Evolutionary conservation across 2,329 filamentous ascomycete genomes (phyloP), one percentile per base, ranked within the genome.

Genomic region (Fusarium camptoceras): DNA sequence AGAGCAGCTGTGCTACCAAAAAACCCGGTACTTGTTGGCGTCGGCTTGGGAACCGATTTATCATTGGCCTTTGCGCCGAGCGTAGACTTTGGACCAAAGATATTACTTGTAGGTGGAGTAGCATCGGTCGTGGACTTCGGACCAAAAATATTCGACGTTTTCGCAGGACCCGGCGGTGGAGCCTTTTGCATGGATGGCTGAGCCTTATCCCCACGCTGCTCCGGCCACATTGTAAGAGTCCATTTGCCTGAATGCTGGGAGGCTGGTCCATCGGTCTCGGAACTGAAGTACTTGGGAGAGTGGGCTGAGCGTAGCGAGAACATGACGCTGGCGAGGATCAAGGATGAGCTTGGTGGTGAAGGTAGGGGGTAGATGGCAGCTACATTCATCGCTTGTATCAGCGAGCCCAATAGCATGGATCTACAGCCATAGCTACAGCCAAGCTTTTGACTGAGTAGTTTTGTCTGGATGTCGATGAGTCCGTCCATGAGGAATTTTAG

Each of bases 1-100:
- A 1, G 0, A 18, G 31, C 1, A 18, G 31, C 1, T 5, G 5
- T 0, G 16, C 1, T 5, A 11, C 31, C 9, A 11, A 6, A 18
- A 11, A 37, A 37, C 31, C 31, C 31, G 16, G 16, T 10, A 34
- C 8, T 9, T 6, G 31, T 37, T 34, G 31, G 31, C 27, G 27
- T 28, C 12, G 28, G 11, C 28, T 5, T 34, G 8, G 9, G 16
- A 4, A 18, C 5, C 31, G 16, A 10, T 10, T 34, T 18, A 6
- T 34, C 16, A 37, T 37, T 37, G 2, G 3, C 31, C 9, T 37
- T 37, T 37, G 31, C 0, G 9, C 3, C 9, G 5, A 2, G 16
- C 2, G 31, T 11, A 18, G 31, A 2, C 31, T 34, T 34, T 34
- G 31, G 16, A 18, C 31, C 31, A 10, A 34, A 34, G 3, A 34